Percentiles rank a stretch among this genome's conserved stretches.
Conservation (phyloP, 2,329 filamentous ascomycete genomes). For the Nigrospora osmanthi region DNA sequence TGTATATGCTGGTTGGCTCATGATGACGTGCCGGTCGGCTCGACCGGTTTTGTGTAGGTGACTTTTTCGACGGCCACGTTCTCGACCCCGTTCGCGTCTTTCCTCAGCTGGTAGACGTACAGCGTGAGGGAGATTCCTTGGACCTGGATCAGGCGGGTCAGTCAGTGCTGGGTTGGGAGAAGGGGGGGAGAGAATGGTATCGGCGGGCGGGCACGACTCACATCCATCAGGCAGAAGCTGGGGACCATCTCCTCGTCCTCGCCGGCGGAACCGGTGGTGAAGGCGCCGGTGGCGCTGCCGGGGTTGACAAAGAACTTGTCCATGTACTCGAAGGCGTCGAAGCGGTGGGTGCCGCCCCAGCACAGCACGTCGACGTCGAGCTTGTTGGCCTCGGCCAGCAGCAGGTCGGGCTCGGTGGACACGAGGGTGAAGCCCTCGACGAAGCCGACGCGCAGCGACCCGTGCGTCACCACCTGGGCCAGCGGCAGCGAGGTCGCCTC, state of each 20-base stretch:
- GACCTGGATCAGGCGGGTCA: constrained; percentile 47
- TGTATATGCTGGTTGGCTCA: constrained; percentile 19
- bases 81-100: constrained; percentile 68
- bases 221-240: constrained; percentile 97
- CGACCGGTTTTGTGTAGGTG: constrained; percentile 71
- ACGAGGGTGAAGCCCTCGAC: constrained; percentile 63
- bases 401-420: constrained; percentile 57
- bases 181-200: not conserved
- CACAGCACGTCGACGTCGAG: constrained; percentile 63
- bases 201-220: constrained; percentile 41
- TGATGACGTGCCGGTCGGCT: constrained; percentile 41
- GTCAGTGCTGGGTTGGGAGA: not conserved
- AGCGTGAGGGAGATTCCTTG: constrained; percentile 94
- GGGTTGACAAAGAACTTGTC: constrained; percentile 69
- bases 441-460: constrained; percentile 57
- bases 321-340: constrained; percentile 67
- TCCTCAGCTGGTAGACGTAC: constrained; percentile 85
- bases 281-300: constrained; percentile 58
- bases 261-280: constrained; percentile 47
- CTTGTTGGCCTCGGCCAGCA: constrained; percentile 60
- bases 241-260: constrained; percentile 69
- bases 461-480: constrained; percentile 59
- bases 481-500: constrained; percentile 59
- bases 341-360: constrained; percentile 61
- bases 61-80: constrained; percentile 82